Conservation (phyloP, 208 protist species). For the Trypanosoma conorhini region DNA sequence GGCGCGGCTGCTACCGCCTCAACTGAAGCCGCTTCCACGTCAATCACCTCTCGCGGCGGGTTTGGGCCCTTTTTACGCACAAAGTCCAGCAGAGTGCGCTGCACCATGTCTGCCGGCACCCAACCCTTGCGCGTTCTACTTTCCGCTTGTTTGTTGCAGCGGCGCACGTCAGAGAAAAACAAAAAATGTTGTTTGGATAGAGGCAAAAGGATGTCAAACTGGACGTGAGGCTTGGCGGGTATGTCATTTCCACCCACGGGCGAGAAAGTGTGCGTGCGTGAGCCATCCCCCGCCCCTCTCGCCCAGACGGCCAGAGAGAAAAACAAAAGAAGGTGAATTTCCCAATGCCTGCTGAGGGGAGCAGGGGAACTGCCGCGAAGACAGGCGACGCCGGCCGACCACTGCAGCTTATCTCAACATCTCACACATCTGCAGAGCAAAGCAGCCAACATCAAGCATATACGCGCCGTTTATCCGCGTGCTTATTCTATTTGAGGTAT, state of each 20-base stretch:
- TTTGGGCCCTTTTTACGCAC: constrained; percentile 9
- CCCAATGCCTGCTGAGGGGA: too few species aligned
- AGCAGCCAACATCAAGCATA: background rate
- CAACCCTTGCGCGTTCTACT: background rate
- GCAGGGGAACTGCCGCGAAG: background rate
- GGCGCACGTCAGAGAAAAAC: background rate
- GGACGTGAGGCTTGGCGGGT: background rate
- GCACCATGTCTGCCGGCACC: constrained; percentile 13
- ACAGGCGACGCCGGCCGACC: background rate
- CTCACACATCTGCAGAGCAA: background rate
- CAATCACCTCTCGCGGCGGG: background rate
- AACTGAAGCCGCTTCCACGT: background rate
- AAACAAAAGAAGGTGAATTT: background rate
- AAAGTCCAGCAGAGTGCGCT: constrained; percentile 33
- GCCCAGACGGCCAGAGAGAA: background rate
- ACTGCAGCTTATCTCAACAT: background rate
- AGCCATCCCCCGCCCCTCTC: background rate
- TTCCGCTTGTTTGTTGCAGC: background rate
- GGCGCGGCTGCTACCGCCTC: background rate
- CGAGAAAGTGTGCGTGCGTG: background rate
- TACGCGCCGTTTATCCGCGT: background rate
- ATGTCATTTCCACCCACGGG: background rate
- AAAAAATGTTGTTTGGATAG: too few species aligned
- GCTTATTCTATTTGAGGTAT: background rate
- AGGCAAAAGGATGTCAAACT: background rate